Base-by-base conservation (phyloP, 352 stramenopile species). In the Peronospora belbahrii region DNA sequence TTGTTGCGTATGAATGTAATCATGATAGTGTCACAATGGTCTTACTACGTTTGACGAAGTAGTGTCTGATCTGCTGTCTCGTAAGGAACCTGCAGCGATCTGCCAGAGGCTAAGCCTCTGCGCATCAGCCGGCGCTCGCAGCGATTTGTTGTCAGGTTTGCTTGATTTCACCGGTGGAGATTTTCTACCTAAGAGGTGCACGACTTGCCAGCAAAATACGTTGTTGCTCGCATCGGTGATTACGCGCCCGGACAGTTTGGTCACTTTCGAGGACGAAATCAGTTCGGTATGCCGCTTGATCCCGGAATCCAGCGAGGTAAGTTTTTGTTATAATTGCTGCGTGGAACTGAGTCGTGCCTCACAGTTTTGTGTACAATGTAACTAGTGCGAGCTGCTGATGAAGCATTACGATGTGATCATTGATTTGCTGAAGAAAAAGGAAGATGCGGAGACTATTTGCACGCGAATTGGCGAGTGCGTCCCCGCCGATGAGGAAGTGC, bases 11-110 rank as follows among this genome's bases (percentile, higher is more conserved):
- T 37, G 32, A 13, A 45, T 51, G 31, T 31, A 11, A 38, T 23
- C 11, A 30, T 27, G 14, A 18, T 44, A 87, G 73, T 89, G 78
- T 30, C 73, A 86, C 40, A 20, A 67, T 25, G 62, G 85, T 33
- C 37, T 87, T 15, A 81, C 83, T 45, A 72, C 81, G 43, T 87
- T 89, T 35, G 74, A 86, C 48, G 38, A 58, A 33, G 75, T 67
- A 13, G 55, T 86, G 7, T 42, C 34, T 20, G 52, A 66, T 28
- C 24, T 89, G 15, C 69, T 83, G 46, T 49, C 37, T 19, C 71
- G 72, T 34, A 84, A 88, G 54, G 59, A 67, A 31, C 77, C 77
- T 1, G 65, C 83, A 45, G 75, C 65, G 18, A 59, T 88, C 28
- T 88, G 77, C 39, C 43, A 68, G 10, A 50, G 47, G 2, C 50